These are phyloP conservation scores for Starmerella ratchasimensis DNA, from an alignment of 805 yeast genomes.

Conservation along the genomic window DNA sequence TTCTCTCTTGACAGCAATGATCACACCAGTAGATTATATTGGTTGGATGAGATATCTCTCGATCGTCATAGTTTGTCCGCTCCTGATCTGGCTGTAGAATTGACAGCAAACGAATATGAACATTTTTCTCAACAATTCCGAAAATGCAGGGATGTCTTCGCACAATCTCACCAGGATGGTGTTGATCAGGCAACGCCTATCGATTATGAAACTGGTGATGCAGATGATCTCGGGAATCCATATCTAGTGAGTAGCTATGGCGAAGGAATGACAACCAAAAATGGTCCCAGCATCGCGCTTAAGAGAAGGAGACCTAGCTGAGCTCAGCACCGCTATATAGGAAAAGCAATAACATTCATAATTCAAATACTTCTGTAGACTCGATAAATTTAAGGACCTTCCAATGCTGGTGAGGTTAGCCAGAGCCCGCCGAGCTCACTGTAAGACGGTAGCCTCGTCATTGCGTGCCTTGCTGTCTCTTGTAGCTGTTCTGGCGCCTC, in stretches of 20 bases:
- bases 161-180: background rate
- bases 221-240: constrained; percentile 15
- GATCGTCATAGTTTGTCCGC: background rate
- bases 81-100: background rate
- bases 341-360: too few relatives aligned
- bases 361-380: background rate
- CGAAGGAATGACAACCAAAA: constrained; percentile 1
- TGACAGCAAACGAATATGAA: background rate
- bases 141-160: constrained; percentile 5
- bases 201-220: constrained; percentile 15
- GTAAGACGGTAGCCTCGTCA: too few relatives aligned
- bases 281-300: constrained; percentile 7
- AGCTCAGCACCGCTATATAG: too few relatives aligned
- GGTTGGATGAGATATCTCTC: background rate
- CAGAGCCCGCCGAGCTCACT: constrained; percentile 1
- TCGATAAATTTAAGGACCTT: background rate
- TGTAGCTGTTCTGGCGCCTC: constrained; percentile 29
- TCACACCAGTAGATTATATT: background rate
- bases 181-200: constrained; percentile 12
- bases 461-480: too few relatives aligned
- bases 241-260: constrained; percentile 5
- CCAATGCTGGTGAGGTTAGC: background rate
- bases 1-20: too few relatives aligned
- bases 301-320: constrained; percentile 12
- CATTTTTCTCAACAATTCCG: constrained; percentile 1